Base-by-base conservation (phyloP, 148 eudicot species). In the Camellia lanceoleosa region DNA sequence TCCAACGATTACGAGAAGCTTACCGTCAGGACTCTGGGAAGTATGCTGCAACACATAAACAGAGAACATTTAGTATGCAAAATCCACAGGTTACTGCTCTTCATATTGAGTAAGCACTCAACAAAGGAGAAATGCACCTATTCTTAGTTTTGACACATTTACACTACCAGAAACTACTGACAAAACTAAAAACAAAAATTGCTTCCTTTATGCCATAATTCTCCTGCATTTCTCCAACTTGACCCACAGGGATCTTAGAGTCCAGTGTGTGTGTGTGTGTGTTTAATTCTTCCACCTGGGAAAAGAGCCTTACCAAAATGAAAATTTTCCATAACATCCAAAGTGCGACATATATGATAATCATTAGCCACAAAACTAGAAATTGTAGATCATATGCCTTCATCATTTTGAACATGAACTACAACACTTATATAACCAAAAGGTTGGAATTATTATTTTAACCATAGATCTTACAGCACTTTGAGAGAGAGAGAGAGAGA, bases 11-110 rank as follows among this genome's bases (percentile, higher is more conserved):
- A 84, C 79, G 68, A 92, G 87, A 77, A 86, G 85, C 86, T 88
- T 87, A 73, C 90, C 86, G 80, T 90, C 91, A 15, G 98, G 98
- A 81, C 96, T 93, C 79, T 89, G 71, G 52, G 98, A 89, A 16
- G 96, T 82, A 82, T 93, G 94, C 98, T 93, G 90, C 82, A 71
- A 75, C 44, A 41, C 9, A 51, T 51, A 38, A 43, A 16, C 3
- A 65, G 70, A 46, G 15, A 54, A 13, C 19, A 42, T 10, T 1
- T 66, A 56, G 5, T 56, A 41, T 41, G 30, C 41, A 95, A 89
- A 16, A 94, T 82, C 11, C 18, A 51, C 54, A 23, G 61, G 18
- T 16, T 8, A 49, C 15, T 7, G 13, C 4, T 16, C 46, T 30
- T 30, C 58, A 67, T 7, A 55, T 23, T 62, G 9, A 18, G 19